Evolutionary conservation across 805 yeast genomes (phyloP), one percentile per base, ranked within the genome.

Genomic region (Groenewaldozyma salmanticensis): DNA sequence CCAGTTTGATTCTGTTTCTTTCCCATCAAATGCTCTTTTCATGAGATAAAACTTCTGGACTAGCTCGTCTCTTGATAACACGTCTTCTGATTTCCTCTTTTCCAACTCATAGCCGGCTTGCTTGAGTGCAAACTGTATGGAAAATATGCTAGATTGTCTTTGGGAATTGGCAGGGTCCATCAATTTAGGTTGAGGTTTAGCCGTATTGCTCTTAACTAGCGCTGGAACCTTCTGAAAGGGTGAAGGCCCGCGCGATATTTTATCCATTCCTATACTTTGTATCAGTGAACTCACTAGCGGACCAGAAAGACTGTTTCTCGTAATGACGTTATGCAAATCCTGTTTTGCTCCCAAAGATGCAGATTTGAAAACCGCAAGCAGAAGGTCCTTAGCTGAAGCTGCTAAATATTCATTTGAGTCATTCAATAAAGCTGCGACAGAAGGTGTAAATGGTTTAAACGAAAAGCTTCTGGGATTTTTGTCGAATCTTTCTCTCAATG

Each of bases 1-100:
- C 98, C 98, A 92, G 56, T 92, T 92, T 44, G 71, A 70, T 54
- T 92, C 98, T 0, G 94, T 81, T 58, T 92, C 98, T 52, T 80
- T 68, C 4, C 80, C 81, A 5, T 68, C 72, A 52, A 90, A 87
- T 19, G 57, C 49, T 0, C 57, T 44, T 5, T 44, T 27, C 59
- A 64, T 51, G 7, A 44, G 42, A 22, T 60, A 63, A 17, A 64
- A 40, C 13, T 58, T 53, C 3, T 52, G 52, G 4, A 48, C 42
- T 21, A 70, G 47, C 9, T 54, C 50, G 29, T 58, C 54, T 9
- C 55, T 56, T 31, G 61, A 47, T 3, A 40, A 15, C 2, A 67
- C 50, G 36, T 63, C 48, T 4, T 60, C 45, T 0, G 72, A 54
- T 20, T 49, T 53, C 2, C 71, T 37, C 3, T 54, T 46, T 39